These are phyloP conservation scores for Decorospora gaudefroyi DNA, from an alignment of 2,329 filamentous ascomycete species.

Conservation along the genomic window DNA sequence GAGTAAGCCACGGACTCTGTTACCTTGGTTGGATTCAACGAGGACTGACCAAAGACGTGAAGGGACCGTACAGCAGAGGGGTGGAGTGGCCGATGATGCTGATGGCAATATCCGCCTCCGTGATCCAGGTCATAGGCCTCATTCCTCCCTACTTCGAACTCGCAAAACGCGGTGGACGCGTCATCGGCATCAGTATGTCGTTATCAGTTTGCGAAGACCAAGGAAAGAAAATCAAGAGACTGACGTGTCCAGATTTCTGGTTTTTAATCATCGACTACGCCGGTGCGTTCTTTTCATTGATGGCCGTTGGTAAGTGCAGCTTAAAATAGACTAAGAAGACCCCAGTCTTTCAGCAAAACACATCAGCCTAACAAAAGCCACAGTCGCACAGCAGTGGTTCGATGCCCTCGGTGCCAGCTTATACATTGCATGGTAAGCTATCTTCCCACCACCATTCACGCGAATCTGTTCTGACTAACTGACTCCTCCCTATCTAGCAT, in stretches of 20 bases:
- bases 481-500: constrained; percentile 48
- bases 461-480: neutral
- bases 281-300: constrained; percentile 66
- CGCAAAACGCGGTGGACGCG: constrained; percentile 64
- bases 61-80: constrained; percentile 61
- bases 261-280: constrained; percentile 65
- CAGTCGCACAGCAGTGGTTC: constrained; percentile 64
- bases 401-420: constrained; percentile 64
- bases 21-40: neutral
- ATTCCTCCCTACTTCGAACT: constrained; percentile 66
- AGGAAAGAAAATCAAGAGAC: neutral
- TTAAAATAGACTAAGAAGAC: too few species aligned
- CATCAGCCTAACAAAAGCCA: constrained; percentile 9
- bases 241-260: constrained; percentile 52
- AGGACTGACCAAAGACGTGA: constrained; percentile 1
- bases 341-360: too few species aligned
- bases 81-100: constrained; percentile 59
- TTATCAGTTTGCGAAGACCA: too few species aligned
- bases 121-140: constrained; percentile 61
- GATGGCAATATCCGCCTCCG: constrained; percentile 62
- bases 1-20: constrained; percentile 45
- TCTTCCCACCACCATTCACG: constrained; percentile 1
- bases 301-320: constrained; percentile 61
- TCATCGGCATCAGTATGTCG: constrained; percentile 63
- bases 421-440: constrained; percentile 65